phyloP scores from a whole-genome alignment of 768 basidiomycete genomes.

The Phlegmacium glaucopus region DNA sequence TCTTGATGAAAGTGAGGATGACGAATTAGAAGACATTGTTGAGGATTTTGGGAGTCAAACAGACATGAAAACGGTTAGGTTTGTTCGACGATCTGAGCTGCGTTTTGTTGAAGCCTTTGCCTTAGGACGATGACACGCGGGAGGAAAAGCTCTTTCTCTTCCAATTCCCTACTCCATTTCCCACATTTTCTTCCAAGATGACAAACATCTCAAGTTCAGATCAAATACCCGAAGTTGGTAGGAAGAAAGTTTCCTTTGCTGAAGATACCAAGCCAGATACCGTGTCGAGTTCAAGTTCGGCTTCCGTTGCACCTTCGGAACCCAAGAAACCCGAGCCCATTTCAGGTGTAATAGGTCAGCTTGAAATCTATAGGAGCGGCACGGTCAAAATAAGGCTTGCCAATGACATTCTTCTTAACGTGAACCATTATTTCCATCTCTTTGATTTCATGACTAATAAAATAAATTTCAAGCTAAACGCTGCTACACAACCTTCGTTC shows the following conservation, averaged over 20 bases:
- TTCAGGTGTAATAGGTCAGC: slow-evolving; percentile 79
- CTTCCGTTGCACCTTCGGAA: slow-evolving; percentile 28
- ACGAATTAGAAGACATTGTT: slow-evolving; percentile 74
- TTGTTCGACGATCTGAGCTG: slow-evolving; percentile 2
- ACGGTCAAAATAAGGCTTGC: slow-evolving; percentile 81
- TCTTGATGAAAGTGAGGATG: slow-evolving; percentile 72
- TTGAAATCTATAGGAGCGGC: slow-evolving; percentile 85
- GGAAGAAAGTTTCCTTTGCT: slow-evolving; percentile 64
- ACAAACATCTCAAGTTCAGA: slow-evolving; percentile 30
- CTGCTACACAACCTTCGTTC: slow-evolving; percentile 83
- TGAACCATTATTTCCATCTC: slow-evolving; percentile 31
- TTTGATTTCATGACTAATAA: slow-evolving; percentile 4
- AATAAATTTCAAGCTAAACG: slow-evolving; percentile 53
- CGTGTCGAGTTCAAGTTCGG: slow-evolving; percentile 20
- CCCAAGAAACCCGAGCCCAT: slow-evolving; percentile 33
- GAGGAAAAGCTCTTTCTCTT: slow-evolving; percentile 82
- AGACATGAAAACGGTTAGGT: slow-evolving; percentile 37
- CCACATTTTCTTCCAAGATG: slow-evolving; percentile 52
- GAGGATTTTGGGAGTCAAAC: slow-evolving; percentile 58
- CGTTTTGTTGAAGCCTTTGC: background rate
- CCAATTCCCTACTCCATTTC: slow-evolving; percentile 87
- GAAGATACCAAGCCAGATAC: slow-evolving; percentile 48
- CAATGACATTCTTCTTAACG: slow-evolving; percentile 82
- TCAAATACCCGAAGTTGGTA: slow-evolving; percentile 27
- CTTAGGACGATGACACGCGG: slow-evolving; percentile 45